These are phyloP conservation scores for Colletotrichum eremochloae DNA, from an alignment of 2,329 filamentous ascomycete species.

Conservation along the genomic window DNA sequence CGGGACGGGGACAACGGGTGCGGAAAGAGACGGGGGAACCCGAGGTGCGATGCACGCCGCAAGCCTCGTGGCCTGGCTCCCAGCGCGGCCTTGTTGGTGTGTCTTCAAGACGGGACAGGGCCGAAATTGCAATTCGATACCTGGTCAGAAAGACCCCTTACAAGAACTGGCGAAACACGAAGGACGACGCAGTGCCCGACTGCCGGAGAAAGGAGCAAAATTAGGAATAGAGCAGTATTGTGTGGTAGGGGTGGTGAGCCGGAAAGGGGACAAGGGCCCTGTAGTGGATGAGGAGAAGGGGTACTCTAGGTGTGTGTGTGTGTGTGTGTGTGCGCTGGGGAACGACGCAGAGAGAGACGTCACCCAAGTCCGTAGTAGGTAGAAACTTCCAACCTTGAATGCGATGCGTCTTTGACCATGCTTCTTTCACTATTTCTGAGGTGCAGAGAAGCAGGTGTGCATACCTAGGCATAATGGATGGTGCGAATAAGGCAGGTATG, in stretches of 20 bases:
- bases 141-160: constrained; percentile 7
- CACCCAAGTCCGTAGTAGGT: not conserved
- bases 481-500: not conserved
- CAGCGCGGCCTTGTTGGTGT: constrained; percentile 29
- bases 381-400: no score
- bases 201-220: constrained; percentile 38
- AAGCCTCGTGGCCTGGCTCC: constrained; percentile 11
- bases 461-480: not conserved
- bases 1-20: constrained; percentile 6
- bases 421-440: not conserved
- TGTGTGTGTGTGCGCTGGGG: not conserved
- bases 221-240: constrained; percentile 34
- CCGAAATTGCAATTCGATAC: constrained; percentile 34
- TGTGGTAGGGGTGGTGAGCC: constrained; percentile 13
- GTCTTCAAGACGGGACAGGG: constrained; percentile 25
- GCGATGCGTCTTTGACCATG: not conserved
- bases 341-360: not conserved
- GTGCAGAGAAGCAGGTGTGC: not conserved
- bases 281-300: not conserved
- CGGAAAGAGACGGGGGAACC: constrained; percentile 4
- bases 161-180: constrained; percentile 36
- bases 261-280: constrained; percentile 30
- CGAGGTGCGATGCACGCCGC: constrained; percentile 22
- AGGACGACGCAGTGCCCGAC: constrained; percentile 23
- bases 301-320: not conserved